Evolutionary conservation across 176 grass and related monocot genomes (phyloP), one percentile per base, ranked within the genome.

Genomic region (Phragmites australis): DNA sequence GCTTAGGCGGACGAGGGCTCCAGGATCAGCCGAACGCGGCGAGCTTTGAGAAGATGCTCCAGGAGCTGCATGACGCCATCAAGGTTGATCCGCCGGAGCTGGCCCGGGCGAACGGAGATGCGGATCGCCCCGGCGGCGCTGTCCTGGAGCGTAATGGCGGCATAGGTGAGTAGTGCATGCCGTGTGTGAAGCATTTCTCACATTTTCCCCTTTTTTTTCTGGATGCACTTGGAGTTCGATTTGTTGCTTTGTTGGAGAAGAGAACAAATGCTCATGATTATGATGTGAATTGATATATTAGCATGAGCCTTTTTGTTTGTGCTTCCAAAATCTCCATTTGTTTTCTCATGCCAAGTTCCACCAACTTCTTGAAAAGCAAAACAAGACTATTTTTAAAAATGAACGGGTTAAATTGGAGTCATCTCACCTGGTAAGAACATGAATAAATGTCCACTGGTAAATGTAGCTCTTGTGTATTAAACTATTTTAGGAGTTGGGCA

Each of bases 161-260:
- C 66, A 77, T 30, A 73, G 88, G 83, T 90, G 65, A 82, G 88
- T 73, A 86, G 88, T 82, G 88, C 88, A 69, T 86, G 72, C 27
- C 87, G 70, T 46, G 82, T 79, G 65, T 85, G 82, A 85, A 86
- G 72, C 83, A 77, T 72, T 57, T 72, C 70, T 71, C 53, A 17
- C 69, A 46, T 51, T 84, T 26, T 49, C n/a, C 16, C 48, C 21
- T 72, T 89, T 60, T 60, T 72, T 86, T 60, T 60, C 66, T 86
- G 30, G 88, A 90, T 78, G 56, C 73, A 60, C 70, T 44, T 42
- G 14, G 55, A 42, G 65, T 70, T 70, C 66, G 22, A 70, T 82
- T 73, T 86, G 65, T 85, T 82, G 74, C 78, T 86, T 86, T 86
- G 48, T 41, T 77, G 49, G 19, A 42, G 65, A 73, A 82, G 78